Percentiles rank a stretch among this genome's conserved stretches.
Conservation (phyloP, 1,284 basidiomycete genomes). For the Ganoderma sp. region DNA sequence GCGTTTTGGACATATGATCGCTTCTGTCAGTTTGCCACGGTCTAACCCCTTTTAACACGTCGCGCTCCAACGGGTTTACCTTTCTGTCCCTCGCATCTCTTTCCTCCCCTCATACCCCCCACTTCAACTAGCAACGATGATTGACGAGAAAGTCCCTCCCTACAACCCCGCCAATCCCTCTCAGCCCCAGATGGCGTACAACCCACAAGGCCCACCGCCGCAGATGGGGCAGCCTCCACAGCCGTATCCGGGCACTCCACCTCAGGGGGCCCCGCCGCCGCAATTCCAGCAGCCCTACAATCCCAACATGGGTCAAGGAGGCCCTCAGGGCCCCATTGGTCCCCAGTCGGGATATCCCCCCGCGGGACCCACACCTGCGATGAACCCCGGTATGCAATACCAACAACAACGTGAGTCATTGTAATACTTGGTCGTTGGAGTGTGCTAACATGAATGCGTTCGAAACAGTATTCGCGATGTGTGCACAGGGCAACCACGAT, state of each 20-base stretch:
- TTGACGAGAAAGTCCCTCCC: constrained; percentile 25
- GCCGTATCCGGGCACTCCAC: not conserved
- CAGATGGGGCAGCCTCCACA: constrained; percentile 8
- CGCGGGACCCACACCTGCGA: not conserved
- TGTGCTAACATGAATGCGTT: not conserved
- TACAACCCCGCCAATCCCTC: constrained; percentile 11
- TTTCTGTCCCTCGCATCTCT: not conserved
- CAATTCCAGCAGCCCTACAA: constrained; percentile 11
- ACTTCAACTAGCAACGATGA: constrained; percentile 11
- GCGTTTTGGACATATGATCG: not conserved
- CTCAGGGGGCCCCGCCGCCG: constrained; percentile 8
- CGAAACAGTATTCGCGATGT: constrained; percentile 34
- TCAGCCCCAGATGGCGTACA: constrained; percentile 14
- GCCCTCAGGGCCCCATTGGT: constrained; percentile 10
- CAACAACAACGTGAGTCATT: constrained; percentile 25
- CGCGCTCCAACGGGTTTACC: not conserved
- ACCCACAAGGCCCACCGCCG: constrained; percentile 5
- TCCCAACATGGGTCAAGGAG: not conserved
- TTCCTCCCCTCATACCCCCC: not conserved
- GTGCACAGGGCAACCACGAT: constrained; percentile 38
- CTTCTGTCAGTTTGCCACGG: not conserved
- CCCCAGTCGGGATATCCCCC: constrained; percentile 12
- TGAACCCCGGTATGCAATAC: constrained; percentile 22
- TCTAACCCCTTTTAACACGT: not conserved
- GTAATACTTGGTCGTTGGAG: not conserved